phyloP scores from a whole-genome alignment of 257 asterid species.

The Solanum tarapatanum region DNA sequence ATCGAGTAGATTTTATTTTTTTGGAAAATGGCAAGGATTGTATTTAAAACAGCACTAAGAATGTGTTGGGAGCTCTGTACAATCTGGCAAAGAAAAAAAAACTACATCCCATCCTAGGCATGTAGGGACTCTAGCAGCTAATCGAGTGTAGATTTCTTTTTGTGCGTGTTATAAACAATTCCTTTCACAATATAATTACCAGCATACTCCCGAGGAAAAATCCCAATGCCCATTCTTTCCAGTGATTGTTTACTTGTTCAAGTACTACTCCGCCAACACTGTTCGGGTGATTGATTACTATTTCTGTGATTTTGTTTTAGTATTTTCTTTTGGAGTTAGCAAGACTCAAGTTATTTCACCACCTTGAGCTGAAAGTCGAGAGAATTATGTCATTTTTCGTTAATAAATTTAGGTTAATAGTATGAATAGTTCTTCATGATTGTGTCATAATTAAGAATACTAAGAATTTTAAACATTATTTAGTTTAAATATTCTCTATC shows the following conservation, averaged over 20 bases:
- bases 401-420: not conserved
- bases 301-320: not conserved
- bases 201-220: not conserved
- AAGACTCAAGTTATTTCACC: not conserved
- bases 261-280: not conserved
- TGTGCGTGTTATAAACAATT: not conserved
- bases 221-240: not conserved
- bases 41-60: not conserved
- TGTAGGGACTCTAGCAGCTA: not conserved
- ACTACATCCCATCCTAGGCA: not conserved
- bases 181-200: not conserved
- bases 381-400: not conserved
- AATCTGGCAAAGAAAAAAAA: not conserved
- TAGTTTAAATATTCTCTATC: not conserved
- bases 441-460: not conserved
- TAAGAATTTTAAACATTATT: not conserved
- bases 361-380: not conserved
- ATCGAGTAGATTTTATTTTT: not conserved
- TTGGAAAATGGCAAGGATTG: not conserved
- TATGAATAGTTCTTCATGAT: not conserved
- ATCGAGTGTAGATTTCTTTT: not conserved
- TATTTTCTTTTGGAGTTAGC: not conserved
- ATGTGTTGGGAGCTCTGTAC: not conserved
- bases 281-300: not conserved
- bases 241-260: not conserved